Percentiles rank a stretch among this genome's conserved stretches.
Evolutionary conservation across 2,329 filamentous ascomycete species (phyloP).

Genomic region (Arthrinium phaeospermum): DNA sequence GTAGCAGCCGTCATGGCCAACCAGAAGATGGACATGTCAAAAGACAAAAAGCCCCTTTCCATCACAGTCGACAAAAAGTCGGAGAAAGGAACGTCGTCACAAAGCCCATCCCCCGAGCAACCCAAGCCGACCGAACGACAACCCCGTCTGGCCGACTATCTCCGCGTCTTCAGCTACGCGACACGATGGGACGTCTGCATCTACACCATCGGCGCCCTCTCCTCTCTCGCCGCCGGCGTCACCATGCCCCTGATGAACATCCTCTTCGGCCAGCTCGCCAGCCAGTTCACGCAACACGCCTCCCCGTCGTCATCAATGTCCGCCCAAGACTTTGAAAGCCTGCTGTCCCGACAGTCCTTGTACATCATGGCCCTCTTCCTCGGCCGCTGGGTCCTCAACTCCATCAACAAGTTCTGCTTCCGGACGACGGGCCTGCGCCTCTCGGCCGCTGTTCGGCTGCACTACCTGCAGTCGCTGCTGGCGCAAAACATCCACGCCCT

Average conservation of each 20-base stretch:
- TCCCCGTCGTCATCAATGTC: constrained; percentile 35
- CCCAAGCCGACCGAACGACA: background rate
- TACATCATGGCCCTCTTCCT: constrained; percentile 74
- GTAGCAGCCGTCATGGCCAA: background rate
- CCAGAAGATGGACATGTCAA: background rate
- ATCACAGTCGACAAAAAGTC: background rate
- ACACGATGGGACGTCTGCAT: constrained; percentile 53
- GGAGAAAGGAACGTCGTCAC: background rate
- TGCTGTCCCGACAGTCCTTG: constrained; percentile 53
- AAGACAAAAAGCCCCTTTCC: background rate
- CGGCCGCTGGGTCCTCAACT: constrained; percentile 64
- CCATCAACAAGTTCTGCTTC: constrained; percentile 63
- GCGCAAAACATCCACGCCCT: constrained; percentile 67
- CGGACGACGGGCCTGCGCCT: constrained; percentile 63
- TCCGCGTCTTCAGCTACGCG: constrained; percentile 53
- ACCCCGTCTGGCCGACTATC: constrained; percentile 22
- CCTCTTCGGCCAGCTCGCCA: constrained; percentile 56
- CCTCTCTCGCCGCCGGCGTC: constrained; percentile 30
- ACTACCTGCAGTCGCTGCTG: constrained; percentile 67
- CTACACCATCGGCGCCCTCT: constrained; percentile 47
- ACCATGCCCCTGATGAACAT: constrained; percentile 64
- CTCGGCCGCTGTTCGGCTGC: constrained; percentile 61
- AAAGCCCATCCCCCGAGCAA: background rate
- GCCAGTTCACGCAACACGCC: constrained; percentile 50
- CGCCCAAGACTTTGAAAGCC: constrained; percentile 42